These are phyloP conservation scores for Suillus weaverae DNA, from an alignment of 768 basidiomycete genomes.

Conservation along the genomic window DNA sequence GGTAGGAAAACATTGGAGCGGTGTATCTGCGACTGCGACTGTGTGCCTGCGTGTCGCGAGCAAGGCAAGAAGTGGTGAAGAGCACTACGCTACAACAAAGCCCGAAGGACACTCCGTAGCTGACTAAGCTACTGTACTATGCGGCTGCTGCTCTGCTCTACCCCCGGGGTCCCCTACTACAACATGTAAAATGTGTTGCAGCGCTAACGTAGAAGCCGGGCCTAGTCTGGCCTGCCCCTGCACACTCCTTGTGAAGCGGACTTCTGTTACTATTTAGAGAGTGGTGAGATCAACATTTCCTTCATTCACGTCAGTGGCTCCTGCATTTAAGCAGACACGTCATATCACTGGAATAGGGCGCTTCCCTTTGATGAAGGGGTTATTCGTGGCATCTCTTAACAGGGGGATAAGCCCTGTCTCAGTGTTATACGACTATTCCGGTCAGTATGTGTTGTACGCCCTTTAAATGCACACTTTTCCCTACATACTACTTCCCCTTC, in stretches of 20 bases:
- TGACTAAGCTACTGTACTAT: no score
- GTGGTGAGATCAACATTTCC: background rate
- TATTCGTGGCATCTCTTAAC: background rate
- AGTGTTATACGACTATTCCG: background rate
- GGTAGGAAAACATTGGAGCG: background rate
- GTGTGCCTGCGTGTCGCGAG: no score
- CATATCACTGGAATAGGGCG: background rate
- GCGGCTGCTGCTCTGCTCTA: no score
- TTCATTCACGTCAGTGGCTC: background rate
- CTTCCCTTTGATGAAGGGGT: background rate
- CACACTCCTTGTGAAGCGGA: background rate
- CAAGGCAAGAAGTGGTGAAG: no score
- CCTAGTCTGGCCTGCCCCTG: background rate
- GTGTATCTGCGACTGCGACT: no score
- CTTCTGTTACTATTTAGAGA: background rate
- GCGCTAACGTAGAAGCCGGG: background rate
- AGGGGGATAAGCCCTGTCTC: background rate
- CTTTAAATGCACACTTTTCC: background rate
- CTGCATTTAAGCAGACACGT: background rate
- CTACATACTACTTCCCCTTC: background rate
- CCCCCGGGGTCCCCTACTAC: no score
- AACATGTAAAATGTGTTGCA: background rate
- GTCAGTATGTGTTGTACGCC: background rate
- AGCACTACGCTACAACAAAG: no score
- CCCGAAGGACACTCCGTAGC: no score